Conservation (phyloP, 441 rosid genomes). For the Metrosideros polymorpha region DNA sequence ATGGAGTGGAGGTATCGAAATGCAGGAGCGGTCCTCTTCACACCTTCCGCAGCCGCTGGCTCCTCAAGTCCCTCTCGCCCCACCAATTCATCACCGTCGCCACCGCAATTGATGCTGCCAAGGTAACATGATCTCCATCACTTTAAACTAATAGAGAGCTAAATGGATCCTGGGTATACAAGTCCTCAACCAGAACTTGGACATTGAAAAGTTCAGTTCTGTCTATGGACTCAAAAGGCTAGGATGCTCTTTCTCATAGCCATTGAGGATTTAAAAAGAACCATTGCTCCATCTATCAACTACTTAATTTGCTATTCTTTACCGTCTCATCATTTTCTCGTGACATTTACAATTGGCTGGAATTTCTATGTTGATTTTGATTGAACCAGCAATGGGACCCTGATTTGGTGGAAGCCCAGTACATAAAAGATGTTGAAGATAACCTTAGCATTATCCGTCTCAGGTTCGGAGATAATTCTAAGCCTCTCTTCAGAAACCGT, state of each 20-base stretch:
- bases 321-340: not conserved
- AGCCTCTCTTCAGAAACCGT: conserved; percentile 63
- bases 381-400: conserved; percentile 68
- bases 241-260: not conserved
- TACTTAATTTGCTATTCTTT: not conserved
- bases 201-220: not conserved
- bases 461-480: conserved; percentile 61
- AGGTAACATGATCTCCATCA: conserved; percentile 22
- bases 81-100: conserved; percentile 61
- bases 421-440: conserved; percentile 60
- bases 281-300: not conserved
- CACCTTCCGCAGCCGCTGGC: conserved; percentile 59
- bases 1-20: conserved; percentile 61
- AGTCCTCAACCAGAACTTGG: not conserved
- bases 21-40: conserved; percentile 49
- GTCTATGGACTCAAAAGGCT: not conserved
- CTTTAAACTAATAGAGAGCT: not conserved
- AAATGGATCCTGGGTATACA: not conserved
- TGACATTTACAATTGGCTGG: not conserved
- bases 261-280: not conserved
- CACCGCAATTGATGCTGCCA: conserved; percentile 68
- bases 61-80: conserved; percentile 57
- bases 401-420: conserved; percentile 61
- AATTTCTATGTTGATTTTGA: not conserved
- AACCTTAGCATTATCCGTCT: conserved; percentile 64